phyloP scores from a whole-genome alignment of 2,329 filamentous ascomycete species.

The Fusarium multiceps region DNA sequence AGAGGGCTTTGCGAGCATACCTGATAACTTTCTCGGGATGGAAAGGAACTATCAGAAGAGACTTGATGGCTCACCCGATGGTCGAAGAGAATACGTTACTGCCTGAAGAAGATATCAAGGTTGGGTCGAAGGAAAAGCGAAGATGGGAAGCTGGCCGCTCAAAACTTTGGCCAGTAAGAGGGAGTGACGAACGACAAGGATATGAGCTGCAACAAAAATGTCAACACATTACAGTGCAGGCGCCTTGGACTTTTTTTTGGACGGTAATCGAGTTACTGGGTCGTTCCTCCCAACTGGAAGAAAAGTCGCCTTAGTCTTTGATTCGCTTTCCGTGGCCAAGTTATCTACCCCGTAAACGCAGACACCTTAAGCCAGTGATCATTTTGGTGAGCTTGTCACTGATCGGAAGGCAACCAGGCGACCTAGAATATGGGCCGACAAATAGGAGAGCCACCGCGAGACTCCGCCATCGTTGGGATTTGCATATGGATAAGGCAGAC shows the following conservation, averaged over 20 bases:
- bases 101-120: background rate
- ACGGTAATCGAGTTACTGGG: background rate
- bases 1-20: background rate
- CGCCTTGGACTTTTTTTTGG: background rate
- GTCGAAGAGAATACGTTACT: background rate
- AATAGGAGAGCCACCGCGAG: background rate
- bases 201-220: slow-evolving; percentile 3
- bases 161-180: slow-evolving; percentile 6
- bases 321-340: background rate
- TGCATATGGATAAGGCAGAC: background rate
- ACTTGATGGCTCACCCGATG: background rate
- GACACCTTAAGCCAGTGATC: background rate
- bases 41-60: background rate
- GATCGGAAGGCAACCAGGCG: background rate
- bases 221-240: background rate
- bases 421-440: background rate
- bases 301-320: slow-evolving; percentile 1
- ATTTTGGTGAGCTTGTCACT: background rate
- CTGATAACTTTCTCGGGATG: background rate
- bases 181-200: slow-evolving; percentile 5
- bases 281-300: background rate
- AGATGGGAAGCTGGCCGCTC: background rate
- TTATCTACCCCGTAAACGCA: background rate
- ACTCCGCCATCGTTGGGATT: background rate
- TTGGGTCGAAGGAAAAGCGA: background rate